Evolutionary conservation across 2,329 filamentous ascomycete species (phyloP), one percentile per base, ranked within the genome.

Genomic region (Claviceps sp.): DNA sequence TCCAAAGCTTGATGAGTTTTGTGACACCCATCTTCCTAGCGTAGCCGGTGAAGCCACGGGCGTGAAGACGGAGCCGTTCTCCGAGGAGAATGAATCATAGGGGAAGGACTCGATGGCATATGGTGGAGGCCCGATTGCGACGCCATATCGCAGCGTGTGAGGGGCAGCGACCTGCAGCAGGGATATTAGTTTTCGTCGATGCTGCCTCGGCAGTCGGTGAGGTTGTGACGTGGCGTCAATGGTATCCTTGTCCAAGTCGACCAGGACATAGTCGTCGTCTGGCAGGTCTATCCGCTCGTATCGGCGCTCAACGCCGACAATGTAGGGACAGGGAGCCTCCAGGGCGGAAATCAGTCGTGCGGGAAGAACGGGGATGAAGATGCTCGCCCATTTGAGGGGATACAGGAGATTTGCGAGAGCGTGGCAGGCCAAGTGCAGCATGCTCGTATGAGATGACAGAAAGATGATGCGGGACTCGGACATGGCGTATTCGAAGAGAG

Each of bases 401-500:
- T 95, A 98, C 20, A 98, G 72, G 40, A 97, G 72, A 65, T 84
- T 90, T 37, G 81, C 79, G 53, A 97, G 72, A n/a, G 91, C 89
- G 65, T 89, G 84, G 61, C 86, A 94, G 38, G 89, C 91, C 45
- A 97, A 78, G 62, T 97, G 89, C 53, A 98, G 77, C 93, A 98
- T 97, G 49, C 89, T 85, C 1, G 91, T 93, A 65, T 98, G 90
- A 1, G 90, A 95, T 8, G 93, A 97, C 20, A 97, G 75, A 58
- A 98, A 84, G 63, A 98, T 95, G 67, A 98, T 96, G 54, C 91
- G 86, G 45, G 90, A 93, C 70, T 98, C 93, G 1, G 88, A 80
- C 65, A 98, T 77, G 58, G 88, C 86, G 67, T 91, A 96, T 72
- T 98, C 93, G 63, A 96, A 90, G 22, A 98, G 75, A 20, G 88